Conservation (phyloP, 495 filamentous ascomycete genomes). For the Penicillium cinerascens region DNA sequence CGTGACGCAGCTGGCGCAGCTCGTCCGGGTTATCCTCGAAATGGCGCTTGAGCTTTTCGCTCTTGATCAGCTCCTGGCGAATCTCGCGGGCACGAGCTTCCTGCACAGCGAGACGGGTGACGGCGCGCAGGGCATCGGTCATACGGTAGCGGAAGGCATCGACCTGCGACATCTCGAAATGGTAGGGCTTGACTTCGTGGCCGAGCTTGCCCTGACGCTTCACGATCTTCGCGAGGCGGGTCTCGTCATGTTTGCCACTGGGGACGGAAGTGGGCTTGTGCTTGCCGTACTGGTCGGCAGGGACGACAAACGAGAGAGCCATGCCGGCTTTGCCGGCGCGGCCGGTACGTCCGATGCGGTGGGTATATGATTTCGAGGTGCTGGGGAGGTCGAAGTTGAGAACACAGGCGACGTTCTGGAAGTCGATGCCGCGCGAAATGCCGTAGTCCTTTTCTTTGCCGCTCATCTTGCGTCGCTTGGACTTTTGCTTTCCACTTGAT, state of each 20-base stretch:
- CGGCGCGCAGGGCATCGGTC: conserved; percentile 78
- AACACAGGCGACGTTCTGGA: conserved; percentile 89
- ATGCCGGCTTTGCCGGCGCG: conserved; percentile 87
- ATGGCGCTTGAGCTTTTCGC: conserved; percentile 88
- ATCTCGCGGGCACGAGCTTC: conserved; percentile 88
- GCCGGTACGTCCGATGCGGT: conserved; percentile 92
- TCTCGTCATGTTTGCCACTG: conserved; percentile 76
- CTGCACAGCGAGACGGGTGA: conserved; percentile 78
- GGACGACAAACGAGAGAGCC: conserved; percentile 91
- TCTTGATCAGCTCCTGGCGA: conserved; percentile 82
- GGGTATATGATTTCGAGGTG: conserved; percentile 86
- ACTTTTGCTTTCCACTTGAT: conserved; percentile 22
- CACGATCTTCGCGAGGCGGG: conserved; percentile 68
- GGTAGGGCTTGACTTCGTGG: conserved; percentile 78
- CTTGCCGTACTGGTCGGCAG: conserved; percentile 73
- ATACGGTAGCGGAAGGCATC: conserved; percentile 93
- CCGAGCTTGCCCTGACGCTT: conserved; percentile 68
- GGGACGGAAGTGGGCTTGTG: conserved; percentile 79
- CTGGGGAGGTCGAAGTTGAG: conserved; percentile 95
- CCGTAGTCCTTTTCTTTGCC: conserved; percentile 81
- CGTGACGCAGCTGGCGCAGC: conserved; percentile 81
- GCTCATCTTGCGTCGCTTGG: conserved; percentile 59
- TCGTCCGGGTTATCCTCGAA: conserved; percentile 97
- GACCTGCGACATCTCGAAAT: conserved; percentile 90
- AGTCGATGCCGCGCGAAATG: conserved; percentile 91